Base-by-base conservation (phyloP, 768 basidiomycete genomes). In the Russula virescens region DNA sequence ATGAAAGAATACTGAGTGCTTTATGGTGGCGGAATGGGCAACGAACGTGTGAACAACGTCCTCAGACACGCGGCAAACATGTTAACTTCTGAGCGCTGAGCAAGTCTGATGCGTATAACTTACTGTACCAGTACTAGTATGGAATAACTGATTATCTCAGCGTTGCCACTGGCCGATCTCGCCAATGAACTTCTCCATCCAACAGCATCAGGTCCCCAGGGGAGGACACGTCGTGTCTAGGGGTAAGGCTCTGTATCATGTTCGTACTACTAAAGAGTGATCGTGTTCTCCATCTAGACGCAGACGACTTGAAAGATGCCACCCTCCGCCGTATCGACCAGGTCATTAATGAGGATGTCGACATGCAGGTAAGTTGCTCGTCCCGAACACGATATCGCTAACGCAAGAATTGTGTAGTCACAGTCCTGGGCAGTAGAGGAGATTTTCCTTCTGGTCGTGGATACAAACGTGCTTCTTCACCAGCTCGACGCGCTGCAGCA, bases 381-480 rank as follows among this genome's bases (percentile, higher is more conserved):
- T 19, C 18, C 40, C 42, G 13, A 23, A 54, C 26, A 38, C 21
- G 28, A 25, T 16, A 18, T 43, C 23, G 31, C 26, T 31, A 25
- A 51, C 34, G 10, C 40, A 34, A 34, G 42, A 38, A 64, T 34
- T 28, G 23, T 31, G 8, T 25, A 7, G 38, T 26, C 35, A 28
- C n/a, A 68, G 55, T 35, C 63, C 14, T 47, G 54, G 40, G 47
- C 55, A 16, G 62, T 52, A 34, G 38, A 59, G 25, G 46, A 67
- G 61, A 69, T 75, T 40, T 74, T 75, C 19, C 81, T 80, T 66
- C 68, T 92, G 55, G 81, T 93, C 18, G 70, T 91, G 35, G 91
- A 94, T 69, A 93, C 91, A 31, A 94, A 93, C 67, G 81, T 92
- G 64, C 76, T 94, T 28, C 73, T 90, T 67, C 83, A 85, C 69